Conservation (phyloP, 164 flowering plant genomes). For the Vitis rotundifolia region DNA sequence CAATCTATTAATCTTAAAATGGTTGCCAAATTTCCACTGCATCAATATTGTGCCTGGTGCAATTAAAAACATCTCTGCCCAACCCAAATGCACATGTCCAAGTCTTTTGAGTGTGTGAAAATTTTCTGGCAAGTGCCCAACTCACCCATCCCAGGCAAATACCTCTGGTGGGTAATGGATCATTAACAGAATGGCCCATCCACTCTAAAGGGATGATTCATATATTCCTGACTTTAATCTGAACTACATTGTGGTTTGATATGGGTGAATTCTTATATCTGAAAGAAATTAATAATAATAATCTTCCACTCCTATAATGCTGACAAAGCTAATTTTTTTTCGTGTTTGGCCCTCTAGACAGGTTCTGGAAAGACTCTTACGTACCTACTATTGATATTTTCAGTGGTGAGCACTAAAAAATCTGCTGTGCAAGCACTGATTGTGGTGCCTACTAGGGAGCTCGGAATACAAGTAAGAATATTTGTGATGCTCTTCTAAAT, state of each 20-base stretch:
- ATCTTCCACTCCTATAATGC: background rate
- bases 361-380: constrained; percentile 99
- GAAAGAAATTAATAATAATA: background rate
- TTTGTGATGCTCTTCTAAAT: background rate
- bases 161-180: no score
- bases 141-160: no score
- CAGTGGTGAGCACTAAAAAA: constrained; percentile 54
- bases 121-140: no score
- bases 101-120: no score
- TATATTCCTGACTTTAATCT: no score
- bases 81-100: no score
- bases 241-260: background rate
- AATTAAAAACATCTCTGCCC: no score
- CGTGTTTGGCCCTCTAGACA: constrained; percentile 62
- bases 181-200: no score
- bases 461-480: constrained; percentile 84
- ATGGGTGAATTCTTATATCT: background rate
- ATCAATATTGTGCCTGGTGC: no score
- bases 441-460: constrained; percentile 94
- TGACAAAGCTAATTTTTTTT: background rate
- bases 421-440: constrained; percentile 86
- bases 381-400: constrained; percentile 70
- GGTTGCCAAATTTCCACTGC: no score
- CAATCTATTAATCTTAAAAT: no score
- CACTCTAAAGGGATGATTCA: no score